Percentiles rank a stretch among this genome's conserved stretches.
Evolutionary conservation across 164 flowering plant species (phyloP).

Genomic region (Macadamia integrifolia): DNA sequence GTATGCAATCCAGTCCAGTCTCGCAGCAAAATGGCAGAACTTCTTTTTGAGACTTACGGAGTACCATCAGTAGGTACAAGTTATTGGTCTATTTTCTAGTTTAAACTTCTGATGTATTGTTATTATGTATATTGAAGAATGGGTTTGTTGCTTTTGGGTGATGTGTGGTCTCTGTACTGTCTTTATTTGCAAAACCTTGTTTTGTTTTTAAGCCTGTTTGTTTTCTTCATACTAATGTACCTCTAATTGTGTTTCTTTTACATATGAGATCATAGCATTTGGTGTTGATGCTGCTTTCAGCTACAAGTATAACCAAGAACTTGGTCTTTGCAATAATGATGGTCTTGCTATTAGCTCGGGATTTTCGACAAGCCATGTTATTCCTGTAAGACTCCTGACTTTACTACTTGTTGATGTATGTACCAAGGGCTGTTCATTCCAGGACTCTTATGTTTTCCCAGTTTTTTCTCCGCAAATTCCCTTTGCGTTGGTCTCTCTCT

Average conservation of each 20-base stretch:
- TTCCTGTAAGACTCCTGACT: slow-evolving; percentile 53
- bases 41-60: slow-evolving; percentile 94
- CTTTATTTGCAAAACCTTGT: no score
- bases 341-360: slow-evolving; percentile 88
- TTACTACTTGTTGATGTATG: not conserved
- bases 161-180: no score
- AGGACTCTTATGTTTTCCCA: no score
- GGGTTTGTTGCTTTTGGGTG: not conserved
- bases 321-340: slow-evolving; percentile 70
- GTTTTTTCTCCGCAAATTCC: no score
- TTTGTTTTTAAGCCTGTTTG: not conserved
- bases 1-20: slow-evolving; percentile 93
- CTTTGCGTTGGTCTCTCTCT: no score
- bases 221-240: not conserved
- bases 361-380: slow-evolving; percentile 74
- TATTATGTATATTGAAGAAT: not conserved
- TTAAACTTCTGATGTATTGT: not conserved
- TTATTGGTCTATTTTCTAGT: not conserved
- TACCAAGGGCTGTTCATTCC: not conserved
- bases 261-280: slow-evolving; percentile 54
- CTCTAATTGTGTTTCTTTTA: not conserved
- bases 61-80: slow-evolving; percentile 86
- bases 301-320: slow-evolving; percentile 78
- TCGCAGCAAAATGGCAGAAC: slow-evolving; percentile 98
- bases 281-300: slow-evolving; percentile 98